Evolutionary conservation across 2,329 filamentous ascomycete species (phyloP), one percentile per base, ranked within the genome.

Genomic region (Ceratocystis smalleyi): DNA sequence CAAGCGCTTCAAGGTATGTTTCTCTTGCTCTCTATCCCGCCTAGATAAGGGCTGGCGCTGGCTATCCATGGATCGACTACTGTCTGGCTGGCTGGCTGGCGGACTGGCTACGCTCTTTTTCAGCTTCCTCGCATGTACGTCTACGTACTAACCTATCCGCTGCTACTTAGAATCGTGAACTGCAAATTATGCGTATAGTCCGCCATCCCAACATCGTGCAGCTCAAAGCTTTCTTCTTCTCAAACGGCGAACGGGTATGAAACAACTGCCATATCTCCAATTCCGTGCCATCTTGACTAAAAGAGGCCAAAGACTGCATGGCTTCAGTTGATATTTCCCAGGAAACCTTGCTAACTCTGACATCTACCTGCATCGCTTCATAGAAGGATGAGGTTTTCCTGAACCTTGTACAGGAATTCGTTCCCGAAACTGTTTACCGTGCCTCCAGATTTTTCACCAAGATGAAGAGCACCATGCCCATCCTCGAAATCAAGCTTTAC

Each of bases 131-230:
- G 19, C n/a, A 49, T 30, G 15, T 32, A 12, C 6, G 22, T 3
- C 35, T 19, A 22, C 7, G 19, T 59, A 19, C 62, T 59, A 62
- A 65, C 61, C 45, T 59, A 19, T 59, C 43, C n/a, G 32, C 43
- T 12, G 32, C 15, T 7, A 1, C 51, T 45, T 74, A 99, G 94
- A 99, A 99, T 75, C 91, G 94, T 77, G 94, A 99, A 75, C 83
- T 99, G 70, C 94, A 99, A 76, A 99, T 99, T 74, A 99, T 99
- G 94, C 88, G 94, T 73, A 99, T 99, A 73, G 94, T 99, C 72
- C 86, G 92, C 73, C 94, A 99, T 75, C 94, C 94, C 65, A 99
- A 99, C 77, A 97, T 99, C 71, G 94, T 99, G 67, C 91, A 97
- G 76, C 81, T 99, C 69, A 99, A 99, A 79, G 94, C 94, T 63